Evolutionary conservation across 1,284 basidiomycete genomes (phyloP), one percentile per base, ranked within the genome.

Genomic region (Malassezia cuniculi): DNA sequence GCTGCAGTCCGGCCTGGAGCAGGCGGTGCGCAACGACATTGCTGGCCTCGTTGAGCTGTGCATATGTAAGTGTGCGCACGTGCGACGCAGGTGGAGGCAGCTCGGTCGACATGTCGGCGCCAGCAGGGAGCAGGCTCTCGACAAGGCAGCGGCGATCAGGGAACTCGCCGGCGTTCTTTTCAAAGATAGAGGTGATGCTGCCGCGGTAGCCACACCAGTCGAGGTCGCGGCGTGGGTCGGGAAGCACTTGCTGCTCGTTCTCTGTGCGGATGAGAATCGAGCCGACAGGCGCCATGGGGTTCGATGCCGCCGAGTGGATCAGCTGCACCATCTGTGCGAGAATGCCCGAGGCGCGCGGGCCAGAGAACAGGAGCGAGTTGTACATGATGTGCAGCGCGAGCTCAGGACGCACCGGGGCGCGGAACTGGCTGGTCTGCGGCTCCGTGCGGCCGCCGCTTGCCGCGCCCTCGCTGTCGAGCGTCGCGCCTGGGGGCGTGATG

Each of bases 161-260:
- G 27, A 60, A 57, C 9, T 47, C 36, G 3, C 41, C 26, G 6
- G 63, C 63, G 29, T 66, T 64, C 22, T 45, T 47, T 41, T 64
- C 59, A 42, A 66, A 64, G 47, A 64, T 64, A 90, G 34, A 94
- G 77, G 68, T 93, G 82, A 26, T 93, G 84, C 66, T 94, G 11
- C 93, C 93, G 64, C 86, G 85, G 76, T 80, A 97, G 39, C 82
- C 87, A 68, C 86, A 93, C 87, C 90, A 99, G 61, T 94, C 78
- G 27, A 99, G 76, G 67, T 97, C 82, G 8, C 78, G 80, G 10
- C 77, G 78, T 85, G 15, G 93, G 79, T 31, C 90, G 75, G 11
- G 82, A 76, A 32, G 84, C 82, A 36, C 85, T 76, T 74, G 26
- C 39, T 75, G 74, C 69, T 94, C 86, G 6, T 71, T 68, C 2